These are phyloP conservation scores for Puccinia horiana DNA, from an alignment of 1,284 basidiomycete species.

Conservation along the genomic window DNA sequence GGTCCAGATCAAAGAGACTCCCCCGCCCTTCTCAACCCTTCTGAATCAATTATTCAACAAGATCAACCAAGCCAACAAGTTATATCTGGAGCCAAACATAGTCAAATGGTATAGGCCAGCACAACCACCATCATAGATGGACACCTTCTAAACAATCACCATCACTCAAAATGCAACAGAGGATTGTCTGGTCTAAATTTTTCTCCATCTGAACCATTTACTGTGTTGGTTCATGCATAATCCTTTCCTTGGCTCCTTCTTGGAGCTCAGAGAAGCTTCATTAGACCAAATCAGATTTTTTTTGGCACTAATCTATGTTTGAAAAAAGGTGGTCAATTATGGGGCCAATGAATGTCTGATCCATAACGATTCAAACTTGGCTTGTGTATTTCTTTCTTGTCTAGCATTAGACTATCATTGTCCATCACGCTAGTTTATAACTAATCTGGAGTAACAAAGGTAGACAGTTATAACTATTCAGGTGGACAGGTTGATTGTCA, in stretches of 20 bases:
- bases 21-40: slow-evolving; percentile 17
- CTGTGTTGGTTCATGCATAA: slow-evolving; percentile 25
- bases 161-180: slow-evolving; percentile 34
- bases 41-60: slow-evolving; percentile 12
- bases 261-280: slow-evolving; percentile 30
- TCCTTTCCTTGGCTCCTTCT: slow-evolving; percentile 27
- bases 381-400: slow-evolving; percentile 23
- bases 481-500: background rate
- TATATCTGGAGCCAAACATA: slow-evolving; percentile 46
- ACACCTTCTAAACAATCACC: slow-evolving; percentile 27
- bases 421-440: no score
- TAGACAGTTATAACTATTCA: background rate
- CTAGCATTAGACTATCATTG: background rate
- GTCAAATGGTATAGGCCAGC: slow-evolving; percentile 32
- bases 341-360: slow-evolving; percentile 33
- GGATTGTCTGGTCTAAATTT: slow-evolving; percentile 27
- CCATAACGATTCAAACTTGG: slow-evolving; percentile 39
- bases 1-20: slow-evolving; percentile 21
- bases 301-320: slow-evolving; percentile 42
- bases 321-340: slow-evolving; percentile 28
- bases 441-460: background rate
- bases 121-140: background rate
- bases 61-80: slow-evolving; percentile 26
- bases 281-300: slow-evolving; percentile 22
- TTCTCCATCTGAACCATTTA: slow-evolving; percentile 43